These are phyloP conservation scores for Talaromyces wortmannii DNA, from an alignment of 495 filamentous ascomycete genomes.

Conservation along the genomic window DNA sequence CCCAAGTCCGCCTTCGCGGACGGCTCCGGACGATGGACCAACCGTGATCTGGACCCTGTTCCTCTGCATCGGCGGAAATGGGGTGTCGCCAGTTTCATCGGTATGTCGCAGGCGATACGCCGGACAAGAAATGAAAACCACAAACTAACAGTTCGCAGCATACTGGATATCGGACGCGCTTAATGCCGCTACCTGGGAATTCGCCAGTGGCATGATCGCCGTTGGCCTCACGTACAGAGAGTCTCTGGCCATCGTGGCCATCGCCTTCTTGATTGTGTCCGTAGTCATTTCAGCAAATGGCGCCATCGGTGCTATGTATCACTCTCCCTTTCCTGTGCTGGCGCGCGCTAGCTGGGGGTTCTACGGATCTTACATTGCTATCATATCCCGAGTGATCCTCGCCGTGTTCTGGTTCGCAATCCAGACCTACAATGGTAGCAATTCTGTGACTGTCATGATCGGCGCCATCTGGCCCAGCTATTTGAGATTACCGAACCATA, in stretches of 20 bases:
- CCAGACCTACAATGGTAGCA: constrained; percentile 59
- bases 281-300: constrained; percentile 59
- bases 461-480: constrained; percentile 63
- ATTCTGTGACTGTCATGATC: constrained; percentile 59
- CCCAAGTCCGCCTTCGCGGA: constrained; percentile 29
- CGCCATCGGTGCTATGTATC: constrained; percentile 53
- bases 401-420: constrained; percentile 71
- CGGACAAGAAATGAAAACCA: neutral
- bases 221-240: constrained; percentile 58
- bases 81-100: constrained; percentile 31
- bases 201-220: constrained; percentile 52
- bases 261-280: constrained; percentile 55
- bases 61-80: constrained; percentile 32
- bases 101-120: constrained; percentile 10
- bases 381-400: constrained; percentile 59
- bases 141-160: constrained; percentile 19
- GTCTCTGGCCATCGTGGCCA: constrained; percentile 51
- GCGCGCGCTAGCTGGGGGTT: constrained; percentile 62
- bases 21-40: constrained; percentile 35
- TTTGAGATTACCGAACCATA: constrained; percentile 43
- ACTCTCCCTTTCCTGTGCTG: constrained; percentile 63
- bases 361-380: constrained; percentile 61
- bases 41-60: constrained; percentile 39
- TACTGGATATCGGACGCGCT: constrained; percentile 63
- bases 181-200: constrained; percentile 56